These are phyloP conservation scores for Chrysanthemum makinoi DNA, from an alignment of 129 eudicot genomes.

Conservation along the genomic window DNA sequence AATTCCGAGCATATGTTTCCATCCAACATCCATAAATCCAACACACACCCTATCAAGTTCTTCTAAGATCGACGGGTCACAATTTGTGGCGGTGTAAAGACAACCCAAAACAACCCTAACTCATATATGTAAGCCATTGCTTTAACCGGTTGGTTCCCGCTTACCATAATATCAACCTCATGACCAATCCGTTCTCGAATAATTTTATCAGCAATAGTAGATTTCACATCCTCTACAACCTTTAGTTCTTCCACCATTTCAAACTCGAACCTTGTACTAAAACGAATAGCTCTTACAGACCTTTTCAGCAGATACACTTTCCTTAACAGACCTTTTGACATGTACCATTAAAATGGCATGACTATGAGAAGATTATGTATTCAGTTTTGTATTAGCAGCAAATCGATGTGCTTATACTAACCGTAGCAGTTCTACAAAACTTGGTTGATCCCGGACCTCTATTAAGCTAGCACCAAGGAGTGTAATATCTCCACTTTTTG, in stretches of 20 bases:
- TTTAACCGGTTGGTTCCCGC: no score
- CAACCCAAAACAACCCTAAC: no score
- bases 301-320: no score
- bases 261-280: slow-evolving; percentile 82
- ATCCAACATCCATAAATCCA: slow-evolving; percentile 22
- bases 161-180: no score
- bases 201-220: slow-evolving; percentile 51
- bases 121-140: no score
- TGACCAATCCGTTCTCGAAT: no score
- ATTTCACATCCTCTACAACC: slow-evolving; percentile 64
- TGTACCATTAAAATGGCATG: slow-evolving; percentile 46
- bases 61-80: slow-evolving; percentile 20
- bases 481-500: slow-evolving; percentile 78
- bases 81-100: no score
- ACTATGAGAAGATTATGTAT: slow-evolving; percentile 87
- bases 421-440: slow-evolving; percentile 62
- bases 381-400: slow-evolving; percentile 64
- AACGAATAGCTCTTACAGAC: slow-evolving; percentile 64
- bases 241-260: slow-evolving; percentile 59
- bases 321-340: no score
- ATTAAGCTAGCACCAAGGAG: slow-evolving; percentile 64
- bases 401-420: slow-evolving; percentile 58
- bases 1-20: slow-evolving; percentile 21
- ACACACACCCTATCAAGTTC: slow-evolving; percentile 21
- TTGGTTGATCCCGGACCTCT: slow-evolving; percentile 57